These are phyloP conservation scores for Panicum hallii DNA, from an alignment of 202 grass and related monocot genomes.

Conservation along the genomic window DNA sequence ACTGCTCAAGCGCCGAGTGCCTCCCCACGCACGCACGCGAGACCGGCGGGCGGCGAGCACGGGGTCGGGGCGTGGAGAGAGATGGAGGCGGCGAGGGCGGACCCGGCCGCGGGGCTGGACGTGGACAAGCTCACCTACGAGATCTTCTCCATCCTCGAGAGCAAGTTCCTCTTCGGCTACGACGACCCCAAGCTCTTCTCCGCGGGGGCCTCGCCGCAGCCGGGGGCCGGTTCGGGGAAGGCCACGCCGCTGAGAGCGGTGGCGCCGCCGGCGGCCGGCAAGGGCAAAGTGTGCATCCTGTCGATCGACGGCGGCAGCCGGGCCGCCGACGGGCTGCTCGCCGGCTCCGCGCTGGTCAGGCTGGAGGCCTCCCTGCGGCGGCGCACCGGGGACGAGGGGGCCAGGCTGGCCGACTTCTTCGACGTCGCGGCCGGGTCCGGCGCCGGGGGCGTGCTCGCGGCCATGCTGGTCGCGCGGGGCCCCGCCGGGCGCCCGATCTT, in stretches of 20 bases:
- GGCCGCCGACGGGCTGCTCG: constrained; percentile 74
- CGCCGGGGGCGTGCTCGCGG: constrained; percentile 83
- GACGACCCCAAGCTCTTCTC: constrained; percentile 78
- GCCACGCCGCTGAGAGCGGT: not conserved
- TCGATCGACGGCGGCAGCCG: constrained; percentile 87
- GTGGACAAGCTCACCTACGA: constrained; percentile 96
- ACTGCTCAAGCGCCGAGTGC: constrained; percentile 15
- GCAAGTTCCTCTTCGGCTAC: constrained; percentile 91
- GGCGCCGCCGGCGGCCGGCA: too few species aligned
- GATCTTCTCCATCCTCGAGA: constrained; percentile 98
- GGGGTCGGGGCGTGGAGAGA: too few species aligned
- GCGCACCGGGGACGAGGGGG: constrained; percentile 58
- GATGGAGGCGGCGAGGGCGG: constrained; percentile 35
- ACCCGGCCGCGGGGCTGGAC: constrained; percentile 46
- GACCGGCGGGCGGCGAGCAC: not conserved
- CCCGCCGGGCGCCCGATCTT: constrained; percentile 65
- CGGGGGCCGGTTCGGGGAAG: not conserved
- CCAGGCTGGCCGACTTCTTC: constrained; percentile 79
- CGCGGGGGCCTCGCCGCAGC: constrained; percentile 26
- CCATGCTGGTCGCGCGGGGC: constrained; percentile 76
- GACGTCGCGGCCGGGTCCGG: constrained; percentile 87
- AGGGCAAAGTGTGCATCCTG: constrained; percentile 69
- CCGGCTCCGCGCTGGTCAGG: constrained; percentile 62
- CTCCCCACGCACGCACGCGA: constrained; percentile 18
- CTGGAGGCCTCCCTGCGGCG: constrained; percentile 69